phyloP scores from a whole-genome alignment of 495 filamentous ascomycete species.

The Penicillium chermesinum region DNA sequence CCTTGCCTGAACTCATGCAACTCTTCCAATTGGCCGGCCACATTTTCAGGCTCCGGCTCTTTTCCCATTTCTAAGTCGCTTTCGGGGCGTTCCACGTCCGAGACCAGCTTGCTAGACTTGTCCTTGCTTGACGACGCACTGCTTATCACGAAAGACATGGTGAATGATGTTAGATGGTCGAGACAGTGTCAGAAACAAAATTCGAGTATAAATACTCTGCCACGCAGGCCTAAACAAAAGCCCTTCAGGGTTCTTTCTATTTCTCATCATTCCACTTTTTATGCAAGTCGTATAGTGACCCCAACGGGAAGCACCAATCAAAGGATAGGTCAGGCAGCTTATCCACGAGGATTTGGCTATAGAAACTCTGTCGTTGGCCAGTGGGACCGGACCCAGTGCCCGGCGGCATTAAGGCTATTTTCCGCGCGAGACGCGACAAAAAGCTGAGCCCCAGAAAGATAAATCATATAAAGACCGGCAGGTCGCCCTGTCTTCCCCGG shows the following conservation, averaged over 20 bases:
- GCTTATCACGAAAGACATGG: neutral
- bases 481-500: neutral
- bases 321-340: neutral
- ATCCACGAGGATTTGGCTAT: slow-evolving; percentile 2
- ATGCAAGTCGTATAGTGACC: slow-evolving; percentile 1
- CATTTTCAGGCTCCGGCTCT: slow-evolving; percentile 8
- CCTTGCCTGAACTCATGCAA: slow-evolving; percentile 15
- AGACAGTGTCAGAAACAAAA: neutral
- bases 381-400: neutral
- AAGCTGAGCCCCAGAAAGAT: neutral
- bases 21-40: slow-evolving; percentile 7
- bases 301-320: slow-evolving; percentile 2
- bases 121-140: neutral
- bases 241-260: neutral
- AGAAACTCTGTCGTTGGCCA: neutral
- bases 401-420: neutral
- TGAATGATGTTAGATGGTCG: neutral
- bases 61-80: slow-evolving; percentile 8
- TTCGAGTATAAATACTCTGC: neutral
- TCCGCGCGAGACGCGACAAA: neutral
- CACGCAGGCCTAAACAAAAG: neutral
- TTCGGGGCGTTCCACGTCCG: neutral
- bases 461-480: neutral
- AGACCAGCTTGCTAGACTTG: neutral
- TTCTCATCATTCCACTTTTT: neutral